Evolutionary conservation across 192 early-diverging fungal genomes (phyloP).

Genomic region (Coemansia sp.): DNA sequence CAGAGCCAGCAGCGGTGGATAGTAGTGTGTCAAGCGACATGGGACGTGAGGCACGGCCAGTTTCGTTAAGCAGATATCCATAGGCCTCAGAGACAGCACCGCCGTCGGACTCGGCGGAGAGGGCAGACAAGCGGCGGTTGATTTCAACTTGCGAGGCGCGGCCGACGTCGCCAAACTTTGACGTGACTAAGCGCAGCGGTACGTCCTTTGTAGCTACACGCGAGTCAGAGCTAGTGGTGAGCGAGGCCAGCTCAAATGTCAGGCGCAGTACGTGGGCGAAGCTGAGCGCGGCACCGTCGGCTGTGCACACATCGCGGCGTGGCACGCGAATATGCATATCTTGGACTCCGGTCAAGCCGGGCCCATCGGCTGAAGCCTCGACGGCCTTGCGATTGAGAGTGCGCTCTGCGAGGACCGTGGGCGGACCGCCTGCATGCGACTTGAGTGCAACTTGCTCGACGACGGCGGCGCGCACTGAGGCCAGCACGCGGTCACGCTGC

Average conservation of each 20-base stretch:
- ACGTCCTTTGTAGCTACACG: constrained; percentile 51
- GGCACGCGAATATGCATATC: constrained; percentile 55
- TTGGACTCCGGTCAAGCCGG: constrained; percentile 34
- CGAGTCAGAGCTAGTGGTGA: constrained; percentile 36
- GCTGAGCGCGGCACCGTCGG: constrained; percentile 42
- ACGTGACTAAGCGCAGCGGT: constrained; percentile 49
- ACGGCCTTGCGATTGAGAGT: constrained; percentile 53
- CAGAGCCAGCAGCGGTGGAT: constrained; percentile 17
- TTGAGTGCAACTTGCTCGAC: constrained; percentile 54
- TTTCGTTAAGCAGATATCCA: constrained; percentile 50
- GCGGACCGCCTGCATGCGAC: constrained; percentile 29
- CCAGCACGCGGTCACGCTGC: constrained; percentile 54
- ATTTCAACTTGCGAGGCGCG: constrained; percentile 53
- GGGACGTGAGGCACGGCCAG: constrained; percentile 34
- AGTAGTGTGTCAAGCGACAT: constrained; percentile 23
- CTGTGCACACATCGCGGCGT: constrained; percentile 49
- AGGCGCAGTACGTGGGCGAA: constrained; percentile 50
- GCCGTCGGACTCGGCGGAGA: constrained; percentile 49
- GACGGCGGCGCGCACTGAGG: constrained; percentile 48
- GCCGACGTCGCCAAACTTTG: constrained; percentile 55
- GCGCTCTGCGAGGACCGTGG: constrained; percentile 51
- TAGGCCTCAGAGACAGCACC: constrained; percentile 45
- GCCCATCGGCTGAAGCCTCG: constrained; percentile 16
- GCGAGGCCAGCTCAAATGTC: constrained; percentile 51
- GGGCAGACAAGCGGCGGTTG: constrained; percentile 47